Evolutionary conservation across 75 land plant species (phyloP).

Genomic region (Isoetes taiwanensis): DNA sequence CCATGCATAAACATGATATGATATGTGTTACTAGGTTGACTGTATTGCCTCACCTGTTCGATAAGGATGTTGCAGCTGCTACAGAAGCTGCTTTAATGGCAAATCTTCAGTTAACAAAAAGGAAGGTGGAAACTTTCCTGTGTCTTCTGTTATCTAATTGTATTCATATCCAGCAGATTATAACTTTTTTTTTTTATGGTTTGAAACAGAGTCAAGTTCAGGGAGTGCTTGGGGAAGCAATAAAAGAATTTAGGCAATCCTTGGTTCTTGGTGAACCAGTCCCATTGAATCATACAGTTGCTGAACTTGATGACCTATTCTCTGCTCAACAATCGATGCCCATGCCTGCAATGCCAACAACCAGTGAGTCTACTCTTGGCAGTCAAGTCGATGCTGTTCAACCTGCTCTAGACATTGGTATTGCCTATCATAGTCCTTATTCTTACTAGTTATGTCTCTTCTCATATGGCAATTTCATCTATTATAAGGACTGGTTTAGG

Average conservation of each 20-base stretch:
- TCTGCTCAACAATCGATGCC: too few species aligned
- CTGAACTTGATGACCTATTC: too few species aligned
- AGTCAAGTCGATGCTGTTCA: neutral
- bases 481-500: too few species aligned
- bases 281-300: too few species aligned
- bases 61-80: slow-evolving; percentile 72
- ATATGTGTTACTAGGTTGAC: slow-evolving; percentile 30
- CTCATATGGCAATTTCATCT: too few species aligned
- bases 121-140: slow-evolving; percentile 30
- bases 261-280: too few species aligned
- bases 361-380: slow-evolving; percentile 2
- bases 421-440: too few species aligned
- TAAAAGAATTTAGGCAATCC: slow-evolving; percentile 22
- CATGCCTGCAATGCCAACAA: too few species aligned
- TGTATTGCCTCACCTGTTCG: slow-evolving; percentile 51
- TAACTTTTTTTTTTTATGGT: neutral
- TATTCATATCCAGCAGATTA: neutral
- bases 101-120: slow-evolving; percentile 23
- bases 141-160: neutral
- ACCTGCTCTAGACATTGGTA: too few species aligned
- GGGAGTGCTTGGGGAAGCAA: slow-evolving; percentile 47
- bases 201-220: slow-evolving; percentile 30
- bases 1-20: neutral
- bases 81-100: slow-evolving; percentile 44
- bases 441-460: too few species aligned